phyloP scores from a whole-genome alignment of 176 grass and related monocot species.

The bread wheat (Triticum aestivum) region IWGSC_CS_RefSeq_v2.1 NC_057802.1:353502834-353503333 shows the following conservation, averaged over 20 bases:
- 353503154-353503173: neutral
- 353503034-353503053: neutral
- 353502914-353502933: neutral
- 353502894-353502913: neutral
- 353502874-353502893: neutral
- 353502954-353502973: neutral
- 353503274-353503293: constrained; percentile 90
- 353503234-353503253: neutral
- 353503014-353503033: neutral
- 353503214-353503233: neutral
- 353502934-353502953: constrained; percentile 14
- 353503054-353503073: neutral
- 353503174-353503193: neutral
- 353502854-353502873: neutral
- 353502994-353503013: constrained; percentile 2
- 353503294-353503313: constrained; percentile 92
- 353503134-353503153: neutral
- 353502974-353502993: neutral
- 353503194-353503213: neutral
- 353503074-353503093: neutral
- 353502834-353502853: neutral
- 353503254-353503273: constrained; percentile 83
- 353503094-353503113: neutral
- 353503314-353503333: constrained; percentile 89
- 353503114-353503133: neutral